Base-by-base conservation (phyloP, 1,284 basidiomycete genomes). In the Volvariella surrecta region DNA sequence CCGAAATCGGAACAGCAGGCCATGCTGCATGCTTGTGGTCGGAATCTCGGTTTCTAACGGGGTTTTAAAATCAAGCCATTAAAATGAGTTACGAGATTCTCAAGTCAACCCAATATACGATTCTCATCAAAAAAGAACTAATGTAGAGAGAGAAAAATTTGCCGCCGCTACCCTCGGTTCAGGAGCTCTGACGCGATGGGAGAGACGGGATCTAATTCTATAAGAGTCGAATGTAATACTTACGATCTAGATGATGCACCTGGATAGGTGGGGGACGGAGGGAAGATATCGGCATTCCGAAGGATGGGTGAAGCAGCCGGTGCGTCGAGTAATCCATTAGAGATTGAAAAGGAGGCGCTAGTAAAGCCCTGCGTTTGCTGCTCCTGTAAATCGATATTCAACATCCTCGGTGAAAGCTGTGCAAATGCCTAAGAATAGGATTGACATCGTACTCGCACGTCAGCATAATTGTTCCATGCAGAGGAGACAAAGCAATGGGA, bases 341-440 rank as follows among this genome's bases (percentile, higher is more conserved):
- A 63, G 37, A 60, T 49, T 16, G 54, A 54, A 37, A 59, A 48
- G 45, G 54, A 51, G 49, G 52, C 32, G 47, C 53, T 37, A 49
- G 54, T 38, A 56, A 54, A 50, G 51, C 56, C 52, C 52, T 62
- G 45, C 24, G 50, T 48, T 46, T 65, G 64, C 30, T 72, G 70
- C 18, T 72, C 68, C 18, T 66, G 60, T 15, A 71, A 54, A 48
- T 74, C 70, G 15, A 68, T 61, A 40, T 73, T 67, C 42, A 83
- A 59, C 31, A 63, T 64, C 32, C 73, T 71, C 16, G 85, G 83
- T 9, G 84, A 88, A 48, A 88, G 76, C 50, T 81, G 78, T 6
- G 71, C 75, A 48, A 87, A 68, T 42, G 71, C 75, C 82, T 86
- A 35, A 45, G 8, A 6, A 28, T 15, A 4, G 6, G 15, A 44